Conservation (phyloP, 1,284 basidiomycete species). For the Erythrobasidium hasegawianum region DNA sequence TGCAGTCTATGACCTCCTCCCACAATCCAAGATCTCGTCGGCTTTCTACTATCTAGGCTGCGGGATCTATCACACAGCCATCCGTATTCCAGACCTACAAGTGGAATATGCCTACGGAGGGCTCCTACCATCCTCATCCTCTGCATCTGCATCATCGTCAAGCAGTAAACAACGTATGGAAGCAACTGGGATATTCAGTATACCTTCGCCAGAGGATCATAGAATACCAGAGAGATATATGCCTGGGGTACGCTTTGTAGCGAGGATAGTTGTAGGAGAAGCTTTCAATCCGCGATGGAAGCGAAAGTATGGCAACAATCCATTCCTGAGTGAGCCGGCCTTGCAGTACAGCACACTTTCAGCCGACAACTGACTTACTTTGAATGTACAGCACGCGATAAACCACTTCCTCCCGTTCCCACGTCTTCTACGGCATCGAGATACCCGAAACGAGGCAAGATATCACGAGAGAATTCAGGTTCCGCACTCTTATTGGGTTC, state of each 20-base stretch:
- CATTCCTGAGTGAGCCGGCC: background rate
- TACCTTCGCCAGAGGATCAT: constrained; percentile 27
- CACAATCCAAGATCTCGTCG: constrained; percentile 21
- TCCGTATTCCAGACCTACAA: constrained; percentile 32
- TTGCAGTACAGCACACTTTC: too few species aligned
- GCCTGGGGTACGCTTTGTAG: constrained; percentile 27
- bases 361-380: background rate
- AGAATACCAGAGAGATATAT: constrained; percentile 15
- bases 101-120: constrained; percentile 31
- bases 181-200: constrained; percentile 20
- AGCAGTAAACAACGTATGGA: background rate
- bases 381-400: background rate
- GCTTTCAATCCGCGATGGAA: constrained; percentile 6
- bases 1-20: constrained; percentile 32
- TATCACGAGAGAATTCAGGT: background rate
- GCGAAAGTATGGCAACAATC: background rate
- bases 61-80: constrained; percentile 31
- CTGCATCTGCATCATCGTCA: too few species aligned
- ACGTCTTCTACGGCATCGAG: background rate
- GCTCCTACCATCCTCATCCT: constrained; percentile 3
- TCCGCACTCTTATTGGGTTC: background rate
- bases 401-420: background rate
- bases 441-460: background rate
- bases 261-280: constrained; percentile 19
- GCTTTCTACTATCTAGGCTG: constrained; percentile 19